phyloP scores from a whole-genome alignment of 306 rosid genomes.

The Benincasa hispida region DNA sequence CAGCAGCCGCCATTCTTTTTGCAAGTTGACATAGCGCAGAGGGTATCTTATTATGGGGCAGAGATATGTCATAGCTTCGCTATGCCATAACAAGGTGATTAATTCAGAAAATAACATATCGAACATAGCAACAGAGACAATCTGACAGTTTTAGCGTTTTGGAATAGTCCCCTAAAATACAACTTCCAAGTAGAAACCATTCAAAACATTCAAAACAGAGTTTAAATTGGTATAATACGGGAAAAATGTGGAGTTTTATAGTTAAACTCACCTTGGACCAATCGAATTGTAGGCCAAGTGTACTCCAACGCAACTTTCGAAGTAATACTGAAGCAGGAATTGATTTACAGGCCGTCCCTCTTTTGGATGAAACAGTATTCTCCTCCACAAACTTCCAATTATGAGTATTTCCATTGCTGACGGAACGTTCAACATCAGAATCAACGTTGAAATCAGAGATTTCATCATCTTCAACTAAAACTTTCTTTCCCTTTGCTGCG shows the following conservation, averaged over 20 bases:
- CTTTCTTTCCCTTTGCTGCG: constrained; percentile 54
- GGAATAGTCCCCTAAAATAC: background rate
- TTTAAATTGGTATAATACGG: background rate
- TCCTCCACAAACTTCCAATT: constrained; percentile 43
- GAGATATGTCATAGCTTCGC: constrained; percentile 73
- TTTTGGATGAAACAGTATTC: constrained; percentile 18
- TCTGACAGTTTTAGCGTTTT: background rate
- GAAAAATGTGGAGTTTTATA: background rate
- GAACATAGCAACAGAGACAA: background rate
- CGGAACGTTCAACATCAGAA: constrained; percentile 18
- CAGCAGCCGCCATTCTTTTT: constrained; percentile 70
- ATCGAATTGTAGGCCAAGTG: constrained; percentile 84
- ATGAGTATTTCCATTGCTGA: constrained; percentile 7
- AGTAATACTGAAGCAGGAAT: constrained; percentile 45
- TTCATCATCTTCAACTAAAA: constrained; percentile 29
- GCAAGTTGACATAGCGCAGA: constrained; percentile 55
- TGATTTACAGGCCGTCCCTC: constrained; percentile 30
- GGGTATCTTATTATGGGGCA: constrained; percentile 72
- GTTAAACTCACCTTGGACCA: constrained; percentile 65
- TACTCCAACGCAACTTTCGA: constrained; percentile 91
- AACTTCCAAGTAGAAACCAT: background rate
- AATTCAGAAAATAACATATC: background rate
- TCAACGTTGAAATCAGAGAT: constrained; percentile 6
- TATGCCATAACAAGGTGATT: constrained; percentile 15
- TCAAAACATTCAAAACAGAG: background rate